Conservation (phyloP, 306 rosid species). For the Dalbergia oliveri region DNA sequence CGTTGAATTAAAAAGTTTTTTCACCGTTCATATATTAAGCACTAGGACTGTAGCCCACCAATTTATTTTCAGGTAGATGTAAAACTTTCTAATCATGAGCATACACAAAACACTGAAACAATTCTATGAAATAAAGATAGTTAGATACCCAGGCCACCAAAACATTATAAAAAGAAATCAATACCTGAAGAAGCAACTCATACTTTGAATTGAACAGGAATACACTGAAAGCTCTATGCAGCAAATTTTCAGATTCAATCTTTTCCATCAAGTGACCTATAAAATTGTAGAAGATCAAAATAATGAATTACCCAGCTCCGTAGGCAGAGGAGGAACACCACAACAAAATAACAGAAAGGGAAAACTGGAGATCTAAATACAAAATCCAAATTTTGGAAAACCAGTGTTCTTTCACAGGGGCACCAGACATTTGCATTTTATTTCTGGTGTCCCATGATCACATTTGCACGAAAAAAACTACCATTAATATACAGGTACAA, state of each 20-base stretch:
- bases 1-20: constrained; percentile 3
- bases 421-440: not conserved
- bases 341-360: constrained; percentile 19
- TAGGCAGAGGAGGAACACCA: constrained; percentile 2
- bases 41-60: constrained; percentile 8
- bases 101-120: constrained; percentile 26
- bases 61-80: constrained; percentile 38
- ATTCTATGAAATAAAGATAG: constrained; percentile 10
- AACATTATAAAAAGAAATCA: constrained; percentile 1
- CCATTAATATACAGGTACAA: not conserved
- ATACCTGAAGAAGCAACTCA: constrained; percentile 97
- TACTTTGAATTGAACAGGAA: constrained; percentile 91
- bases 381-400: constrained; percentile 8
- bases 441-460: constrained; percentile 25
- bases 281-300: constrained; percentile 40
- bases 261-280: constrained; percentile 98
- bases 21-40: constrained; percentile 1
- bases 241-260: constrained; percentile 85
- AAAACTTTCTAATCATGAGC: not conserved
- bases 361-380: not conserved
- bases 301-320: constrained; percentile 17
- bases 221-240: constrained; percentile 97
- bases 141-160: constrained; percentile 1
- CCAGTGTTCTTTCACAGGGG: constrained; percentile 15
- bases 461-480: constrained; percentile 24